Evolutionary conservation across 768 basidiomycete genomes (phyloP).

Genomic region (Fomitopsis pulvina): DNA sequence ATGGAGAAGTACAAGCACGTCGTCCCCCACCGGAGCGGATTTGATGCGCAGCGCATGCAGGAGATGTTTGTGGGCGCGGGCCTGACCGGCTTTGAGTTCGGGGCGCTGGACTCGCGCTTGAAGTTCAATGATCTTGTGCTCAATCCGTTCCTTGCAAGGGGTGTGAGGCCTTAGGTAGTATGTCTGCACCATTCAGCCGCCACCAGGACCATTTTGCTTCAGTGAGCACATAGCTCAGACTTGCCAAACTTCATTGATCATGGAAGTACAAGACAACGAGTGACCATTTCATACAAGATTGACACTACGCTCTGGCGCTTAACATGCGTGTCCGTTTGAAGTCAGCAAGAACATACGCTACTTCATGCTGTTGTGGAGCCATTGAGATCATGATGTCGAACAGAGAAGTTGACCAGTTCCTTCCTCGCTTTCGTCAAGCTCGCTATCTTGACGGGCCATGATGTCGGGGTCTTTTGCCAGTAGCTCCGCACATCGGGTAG

Average conservation of each 20-base stretch:
- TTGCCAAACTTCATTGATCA: no score
- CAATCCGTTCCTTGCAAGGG: not conserved
- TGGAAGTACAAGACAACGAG: no score
- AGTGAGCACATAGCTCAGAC: no score
- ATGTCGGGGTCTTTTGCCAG: conserved; percentile 24
- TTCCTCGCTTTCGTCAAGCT: conserved; percentile 18
- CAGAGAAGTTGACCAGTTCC: conserved; percentile 20
- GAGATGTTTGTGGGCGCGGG: conserved; percentile 47
- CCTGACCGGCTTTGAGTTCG: conserved; percentile 32
- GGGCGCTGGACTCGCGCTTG: not conserved
- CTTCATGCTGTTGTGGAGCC: no score
- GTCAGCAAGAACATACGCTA: no score
- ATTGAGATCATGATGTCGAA: no score
- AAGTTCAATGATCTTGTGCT: not conserved
- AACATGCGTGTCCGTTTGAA: no score
- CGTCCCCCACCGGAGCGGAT: conserved; percentile 50
- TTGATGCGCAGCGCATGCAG: conserved; percentile 42
- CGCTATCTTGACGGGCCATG: conserved; percentile 12
- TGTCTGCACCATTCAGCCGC: no score
- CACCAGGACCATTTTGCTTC: no score
- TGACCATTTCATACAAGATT: no score
- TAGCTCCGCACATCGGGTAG: conserved; percentile 16
- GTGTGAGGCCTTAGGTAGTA: not conserved
- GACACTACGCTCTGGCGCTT: no score
- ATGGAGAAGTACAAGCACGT: conserved; percentile 31